These are phyloP conservation scores for Fusarium chaquense DNA, from an alignment of 2,329 filamentous ascomycete genomes.

Conservation along the genomic window DNA sequence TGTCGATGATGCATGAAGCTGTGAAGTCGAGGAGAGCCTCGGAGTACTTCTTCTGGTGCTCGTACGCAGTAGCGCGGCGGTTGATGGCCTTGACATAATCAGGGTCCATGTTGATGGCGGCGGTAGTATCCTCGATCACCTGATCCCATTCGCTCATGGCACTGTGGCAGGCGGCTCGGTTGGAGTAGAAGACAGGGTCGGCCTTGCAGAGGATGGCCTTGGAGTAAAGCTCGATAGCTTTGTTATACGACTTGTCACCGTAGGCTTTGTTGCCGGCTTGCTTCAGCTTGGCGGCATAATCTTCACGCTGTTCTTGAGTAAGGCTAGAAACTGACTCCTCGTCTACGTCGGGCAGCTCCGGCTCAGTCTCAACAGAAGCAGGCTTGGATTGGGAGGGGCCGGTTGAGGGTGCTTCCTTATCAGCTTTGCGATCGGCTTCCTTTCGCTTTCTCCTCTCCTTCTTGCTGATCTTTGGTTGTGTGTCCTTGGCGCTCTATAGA, in stretches of 20 bases:
- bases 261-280: constrained; percentile 97
- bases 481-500: constrained; percentile 59
- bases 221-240: constrained; percentile 93
- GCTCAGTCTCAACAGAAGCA: constrained; percentile 67
- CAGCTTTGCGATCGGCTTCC: constrained; percentile 74
- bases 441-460: constrained; percentile 91
- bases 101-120: constrained; percentile 90
- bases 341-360: constrained; percentile 77
- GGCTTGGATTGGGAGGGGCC: constrained; percentile 59
- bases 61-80: constrained; percentile 95
- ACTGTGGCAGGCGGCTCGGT: constrained; percentile 97
- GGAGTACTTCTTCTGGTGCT: constrained; percentile 90
- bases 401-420: constrained; percentile 55
- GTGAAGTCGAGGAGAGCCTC: constrained; percentile 98
- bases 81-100: constrained; percentile 99
- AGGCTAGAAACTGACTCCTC: constrained; percentile 66
- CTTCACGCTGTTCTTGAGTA: constrained; percentile 77
- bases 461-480: constrained; percentile 81
- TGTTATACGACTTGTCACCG: constrained; percentile 91
- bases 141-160: constrained; percentile 93
- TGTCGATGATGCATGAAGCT: constrained; percentile 98
- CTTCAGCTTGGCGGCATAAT: constrained; percentile 92
- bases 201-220: constrained; percentile 97
- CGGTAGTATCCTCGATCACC: constrained; percentile 96
- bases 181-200: constrained; percentile 98